Conservation (phyloP, 176 grass and related monocot species). For the Neostapfia colusana region DNA sequence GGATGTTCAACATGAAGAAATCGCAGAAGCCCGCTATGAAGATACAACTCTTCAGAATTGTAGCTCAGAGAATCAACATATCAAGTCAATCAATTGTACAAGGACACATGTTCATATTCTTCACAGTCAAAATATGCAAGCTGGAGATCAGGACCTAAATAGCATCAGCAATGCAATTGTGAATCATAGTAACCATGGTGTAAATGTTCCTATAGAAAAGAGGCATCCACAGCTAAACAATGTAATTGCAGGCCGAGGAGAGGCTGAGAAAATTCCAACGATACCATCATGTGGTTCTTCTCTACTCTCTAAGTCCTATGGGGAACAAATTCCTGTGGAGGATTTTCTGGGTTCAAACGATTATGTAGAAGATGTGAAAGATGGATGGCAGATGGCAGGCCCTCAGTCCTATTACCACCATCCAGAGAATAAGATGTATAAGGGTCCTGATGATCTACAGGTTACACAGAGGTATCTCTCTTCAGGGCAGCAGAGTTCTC, state of each 20-base stretch:
- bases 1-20: constrained; percentile 8
- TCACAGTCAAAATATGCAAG: not conserved
- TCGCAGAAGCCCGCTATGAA: not conserved
- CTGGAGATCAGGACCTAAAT: constrained; percentile 29
- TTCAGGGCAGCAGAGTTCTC: constrained; percentile 26
- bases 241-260: constrained; percentile 19
- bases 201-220: constrained; percentile 27
- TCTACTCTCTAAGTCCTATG: constrained; percentile 26
- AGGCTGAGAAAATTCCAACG: not conserved
- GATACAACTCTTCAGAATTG: constrained; percentile 5
- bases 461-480: constrained; percentile 36
- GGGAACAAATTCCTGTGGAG: constrained; percentile 21
- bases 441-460: constrained; percentile 30
- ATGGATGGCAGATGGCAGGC: constrained; percentile 34
- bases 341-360: constrained; percentile 35
- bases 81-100: constrained; percentile 16
- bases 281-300: constrained; percentile 29
- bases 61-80: constrained; percentile 4
- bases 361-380: constrained; percentile 29
- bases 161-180: constrained; percentile 11
- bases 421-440: constrained; percentile 33
- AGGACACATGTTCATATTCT: not conserved
- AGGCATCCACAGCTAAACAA: constrained; percentile 25
- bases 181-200: not conserved
- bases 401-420: constrained; percentile 38